phyloP scores from a whole-genome alignment of 176 grass and related monocot genomes.

The Neostapfia colusana region DNA sequence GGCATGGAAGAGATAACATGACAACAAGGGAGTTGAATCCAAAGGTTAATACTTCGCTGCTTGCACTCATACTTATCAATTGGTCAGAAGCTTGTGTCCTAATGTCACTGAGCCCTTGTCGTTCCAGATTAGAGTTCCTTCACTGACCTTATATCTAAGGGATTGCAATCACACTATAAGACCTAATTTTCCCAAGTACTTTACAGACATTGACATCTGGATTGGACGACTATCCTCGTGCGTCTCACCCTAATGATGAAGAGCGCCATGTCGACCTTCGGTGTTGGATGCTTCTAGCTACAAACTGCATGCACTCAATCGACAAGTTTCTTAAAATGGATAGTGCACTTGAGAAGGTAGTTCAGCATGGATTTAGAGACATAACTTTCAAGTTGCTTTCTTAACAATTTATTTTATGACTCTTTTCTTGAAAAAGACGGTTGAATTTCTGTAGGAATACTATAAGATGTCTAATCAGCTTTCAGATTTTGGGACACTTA shows the following conservation, averaged over 20 bases:
- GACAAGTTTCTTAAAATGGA: slow-evolving; percentile 70
- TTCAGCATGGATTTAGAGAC: slow-evolving; percentile 29
- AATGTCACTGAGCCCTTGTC: background rate
- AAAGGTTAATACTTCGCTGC: slow-evolving; percentile 59
- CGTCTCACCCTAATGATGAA: slow-evolving; percentile 91
- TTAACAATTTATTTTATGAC: slow-evolving; percentile 10
- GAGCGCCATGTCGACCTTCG: slow-evolving; percentile 89
- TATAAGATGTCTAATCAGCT: slow-evolving; percentile 69
- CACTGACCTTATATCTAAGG: slow-evolving; percentile 12
- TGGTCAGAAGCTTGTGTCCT: slow-evolving; percentile 31
- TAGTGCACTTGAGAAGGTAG: slow-evolving; percentile 62
- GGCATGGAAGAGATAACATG: slow-evolving; percentile 95
- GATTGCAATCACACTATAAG: slow-evolving; percentile 9
- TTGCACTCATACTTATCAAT: slow-evolving; percentile 21
- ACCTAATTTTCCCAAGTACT: slow-evolving; percentile 29
- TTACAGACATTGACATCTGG: slow-evolving; percentile 92
- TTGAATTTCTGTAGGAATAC: slow-evolving; percentile 69
- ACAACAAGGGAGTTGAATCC: slow-evolving; percentile 84
- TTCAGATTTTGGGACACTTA: slow-evolving; percentile 81
- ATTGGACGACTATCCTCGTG: slow-evolving; percentile 94
- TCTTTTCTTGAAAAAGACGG: slow-evolving; percentile 3
- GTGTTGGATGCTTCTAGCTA: slow-evolving; percentile 95
- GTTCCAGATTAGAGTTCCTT: slow-evolving; percentile 28
- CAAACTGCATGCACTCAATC: slow-evolving; percentile 87
- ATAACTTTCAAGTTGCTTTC: slow-evolving; percentile 25